Evolutionary conservation across 2,329 filamentous ascomycete species (phyloP).

Genomic region (Aureobasidium uvarum): DNA sequence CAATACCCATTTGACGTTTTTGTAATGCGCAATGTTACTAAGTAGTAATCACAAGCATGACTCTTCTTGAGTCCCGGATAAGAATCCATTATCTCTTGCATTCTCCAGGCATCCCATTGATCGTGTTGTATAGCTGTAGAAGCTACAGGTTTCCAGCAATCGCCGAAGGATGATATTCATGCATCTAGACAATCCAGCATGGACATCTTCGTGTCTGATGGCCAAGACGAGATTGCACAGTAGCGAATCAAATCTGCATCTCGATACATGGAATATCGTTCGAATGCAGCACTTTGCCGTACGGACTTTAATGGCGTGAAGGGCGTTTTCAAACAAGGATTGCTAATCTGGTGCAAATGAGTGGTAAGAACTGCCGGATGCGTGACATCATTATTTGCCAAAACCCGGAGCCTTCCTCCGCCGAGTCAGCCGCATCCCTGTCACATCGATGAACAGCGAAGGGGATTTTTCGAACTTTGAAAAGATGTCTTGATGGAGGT

Average conservation of each 20-base stretch:
- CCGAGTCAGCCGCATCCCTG: constrained; percentile 2
- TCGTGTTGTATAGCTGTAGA: not conserved
- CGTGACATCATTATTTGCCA: constrained; percentile 7
- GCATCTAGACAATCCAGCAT: not conserved
- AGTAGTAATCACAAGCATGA: constrained; percentile 16
- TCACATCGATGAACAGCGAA: not conserved
- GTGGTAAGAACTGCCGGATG: not conserved
- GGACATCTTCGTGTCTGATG: not conserved
- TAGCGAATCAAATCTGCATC: not conserved
- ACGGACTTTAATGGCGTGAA: not conserved
- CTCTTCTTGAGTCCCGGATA: not conserved
- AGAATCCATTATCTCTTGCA: not conserved
- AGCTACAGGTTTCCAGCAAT: not conserved
- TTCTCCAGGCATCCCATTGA: too few relatives aligned
- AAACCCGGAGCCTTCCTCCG: not conserved
- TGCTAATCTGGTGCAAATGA: constrained; percentile 3
- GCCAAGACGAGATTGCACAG: not conserved
- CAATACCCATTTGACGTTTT: constrained; percentile 20
- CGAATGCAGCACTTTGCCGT: not conserved
- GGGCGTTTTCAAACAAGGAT: not conserved
- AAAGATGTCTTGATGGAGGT: not conserved
- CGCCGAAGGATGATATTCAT: not conserved
- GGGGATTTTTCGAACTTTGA: not conserved
- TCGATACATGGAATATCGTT: not conserved
- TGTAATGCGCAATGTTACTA: constrained; percentile 14